Percentiles rank a stretch among this genome's conserved stretches.
These are phyloP conservation scores for Chlorociboria aeruginascens DNA, from an alignment of 495 filamentous ascomycete species.

Conservation along the genomic window DNA sequence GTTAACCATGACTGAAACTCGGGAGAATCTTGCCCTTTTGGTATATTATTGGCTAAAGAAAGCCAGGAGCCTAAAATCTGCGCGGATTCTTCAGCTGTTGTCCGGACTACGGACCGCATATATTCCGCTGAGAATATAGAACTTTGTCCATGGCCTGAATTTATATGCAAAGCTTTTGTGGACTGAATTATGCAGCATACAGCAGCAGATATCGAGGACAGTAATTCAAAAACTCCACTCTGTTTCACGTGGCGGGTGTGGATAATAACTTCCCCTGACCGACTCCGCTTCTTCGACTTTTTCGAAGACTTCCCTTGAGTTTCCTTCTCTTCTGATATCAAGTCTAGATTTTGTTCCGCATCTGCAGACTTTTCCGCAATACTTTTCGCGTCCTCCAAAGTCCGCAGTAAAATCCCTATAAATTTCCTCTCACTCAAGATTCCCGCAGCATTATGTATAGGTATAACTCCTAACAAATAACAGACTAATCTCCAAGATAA, in stretches of 20 bases:
- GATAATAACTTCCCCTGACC: slow-evolving; percentile 22
- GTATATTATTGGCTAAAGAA: background rate
- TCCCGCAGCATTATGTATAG: slow-evolving; percentile 32
- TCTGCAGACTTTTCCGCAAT: background rate
- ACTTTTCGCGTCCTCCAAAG: slow-evolving; percentile 23
- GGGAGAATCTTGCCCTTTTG: background rate
- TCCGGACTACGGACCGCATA: slow-evolving; percentile 37
- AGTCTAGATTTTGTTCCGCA: slow-evolving; percentile 18
- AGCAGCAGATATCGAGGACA: slow-evolving; percentile 5
- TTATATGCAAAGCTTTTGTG: slow-evolving; percentile 19
- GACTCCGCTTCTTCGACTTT: slow-evolving; percentile 31
- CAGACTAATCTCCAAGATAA: slow-evolving; percentile 36
- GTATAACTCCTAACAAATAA: slow-evolving; percentile 34
- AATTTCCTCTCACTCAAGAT: slow-evolving; percentile 41
- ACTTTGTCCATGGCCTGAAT: slow-evolving; percentile 15
- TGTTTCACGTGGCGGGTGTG: background rate
- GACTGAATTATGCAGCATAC: slow-evolving; percentile 1
- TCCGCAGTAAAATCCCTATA: slow-evolving; percentile 29
- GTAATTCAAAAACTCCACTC: background rate
- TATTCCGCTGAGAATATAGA: slow-evolving; percentile 37
- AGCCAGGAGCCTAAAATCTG: slow-evolving; percentile 27
- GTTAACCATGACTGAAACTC: slow-evolving; percentile 4
- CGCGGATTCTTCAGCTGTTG: slow-evolving; percentile 34
- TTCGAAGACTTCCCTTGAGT: slow-evolving; percentile 4
- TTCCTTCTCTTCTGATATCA: background rate